Percentiles rank a stretch among this genome's conserved stretches.
Evolutionary conservation across 83 land plant species (phyloP).

Genomic region (Larix sibirica): DNA sequence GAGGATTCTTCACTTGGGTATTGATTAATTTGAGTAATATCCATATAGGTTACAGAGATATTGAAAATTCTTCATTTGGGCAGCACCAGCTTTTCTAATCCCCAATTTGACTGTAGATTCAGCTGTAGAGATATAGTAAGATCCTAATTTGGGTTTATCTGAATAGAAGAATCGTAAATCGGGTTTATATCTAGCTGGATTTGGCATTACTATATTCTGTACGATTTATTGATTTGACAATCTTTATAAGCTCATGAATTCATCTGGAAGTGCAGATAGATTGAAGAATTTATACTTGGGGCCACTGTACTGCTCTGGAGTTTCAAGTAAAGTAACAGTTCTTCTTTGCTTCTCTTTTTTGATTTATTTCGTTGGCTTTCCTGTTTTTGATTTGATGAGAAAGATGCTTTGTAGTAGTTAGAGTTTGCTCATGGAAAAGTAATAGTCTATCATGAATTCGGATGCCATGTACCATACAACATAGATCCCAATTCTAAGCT

Average conservation of each 20-base stretch:
- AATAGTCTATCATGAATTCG: not conserved
- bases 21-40: too few species aligned
- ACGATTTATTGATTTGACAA: not conserved
- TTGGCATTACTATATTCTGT: not conserved
- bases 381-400: not conserved
- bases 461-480: not conserved
- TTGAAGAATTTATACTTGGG: not conserved
- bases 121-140: too few species aligned
- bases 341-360: not conserved
- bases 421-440: too few species aligned
- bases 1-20: too few species aligned
- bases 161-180: too few species aligned
- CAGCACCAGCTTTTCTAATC: too few species aligned
- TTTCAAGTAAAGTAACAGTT: not conserved
- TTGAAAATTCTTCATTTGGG: too few species aligned
- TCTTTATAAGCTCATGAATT: not conserved
- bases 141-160: too few species aligned
- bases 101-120: too few species aligned
- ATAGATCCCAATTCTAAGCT: not conserved
- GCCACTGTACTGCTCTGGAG: not conserved
- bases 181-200: not conserved
- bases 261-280: constrained; percentile 6
- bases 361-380: not conserved
- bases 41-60: too few species aligned
- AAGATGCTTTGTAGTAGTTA: not conserved